These are phyloP conservation scores for Aspergillus brasiliensis DNA, from an alignment of 2,329 filamentous ascomycete genomes.

Conservation along the genomic window DNA sequence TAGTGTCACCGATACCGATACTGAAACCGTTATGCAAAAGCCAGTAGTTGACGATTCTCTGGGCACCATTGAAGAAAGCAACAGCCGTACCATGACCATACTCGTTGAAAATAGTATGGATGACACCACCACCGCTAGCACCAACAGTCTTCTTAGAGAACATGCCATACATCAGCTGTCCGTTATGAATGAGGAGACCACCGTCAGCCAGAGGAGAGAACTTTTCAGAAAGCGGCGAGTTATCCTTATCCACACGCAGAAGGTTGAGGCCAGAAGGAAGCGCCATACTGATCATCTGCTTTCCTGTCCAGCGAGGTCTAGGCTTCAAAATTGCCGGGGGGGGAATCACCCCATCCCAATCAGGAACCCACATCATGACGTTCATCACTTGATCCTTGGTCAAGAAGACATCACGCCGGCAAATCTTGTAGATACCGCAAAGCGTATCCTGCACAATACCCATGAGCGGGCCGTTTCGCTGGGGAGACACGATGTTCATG, in stretches of 20 bases:
- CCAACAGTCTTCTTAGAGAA: conserved; percentile 93
- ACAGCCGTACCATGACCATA: conserved; percentile 83
- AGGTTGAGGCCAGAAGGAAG: conserved; percentile 85
- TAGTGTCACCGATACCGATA: conserved; percentile 97
- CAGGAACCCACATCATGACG: conserved; percentile 93
- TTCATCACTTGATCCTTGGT: conserved; percentile 94
- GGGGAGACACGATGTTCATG: conserved; percentile 95
- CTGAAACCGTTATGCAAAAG: conserved; percentile 94
- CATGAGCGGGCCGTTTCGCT: conserved; percentile 96
- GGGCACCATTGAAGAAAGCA: conserved; percentile 92
- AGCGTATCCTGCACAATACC: conserved; percentile 99
- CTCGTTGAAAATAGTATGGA: conserved; percentile 96
- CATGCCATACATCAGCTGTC: conserved; percentile 86
- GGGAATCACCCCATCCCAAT: conserved; percentile 95
- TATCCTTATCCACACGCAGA: conserved; percentile 65
- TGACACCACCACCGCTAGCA: conserved; percentile 83
- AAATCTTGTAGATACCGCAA: conserved; percentile 96
- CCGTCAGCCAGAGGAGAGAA: conserved; percentile 70
- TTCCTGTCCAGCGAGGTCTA: conserved; percentile 91
- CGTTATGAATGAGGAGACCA: conserved; percentile 79
- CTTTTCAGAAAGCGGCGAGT: conserved; percentile 55
- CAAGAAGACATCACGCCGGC: conserved; percentile 86
- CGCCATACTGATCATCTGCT: conserved; percentile 93
- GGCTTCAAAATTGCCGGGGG: conserved; percentile 93
- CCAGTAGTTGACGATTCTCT: conserved; percentile 97